phyloP scores from a whole-genome alignment of 257 asterid species.

The Przewalskia tangutica region DNA sequence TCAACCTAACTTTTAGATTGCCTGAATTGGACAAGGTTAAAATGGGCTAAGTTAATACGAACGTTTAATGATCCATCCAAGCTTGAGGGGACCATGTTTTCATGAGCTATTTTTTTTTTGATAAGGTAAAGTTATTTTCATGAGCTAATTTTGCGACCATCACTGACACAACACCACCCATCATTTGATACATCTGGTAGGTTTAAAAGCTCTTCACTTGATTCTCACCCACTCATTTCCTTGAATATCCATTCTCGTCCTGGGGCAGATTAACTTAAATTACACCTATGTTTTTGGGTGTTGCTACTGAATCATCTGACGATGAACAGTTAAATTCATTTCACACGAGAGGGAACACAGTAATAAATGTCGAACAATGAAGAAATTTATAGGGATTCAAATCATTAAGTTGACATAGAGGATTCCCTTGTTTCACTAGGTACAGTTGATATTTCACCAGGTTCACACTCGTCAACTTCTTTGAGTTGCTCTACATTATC shows the following conservation, averaged over 20 bases:
- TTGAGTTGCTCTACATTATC: constrained; percentile 10
- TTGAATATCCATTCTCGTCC: not conserved
- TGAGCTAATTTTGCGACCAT: not conserved
- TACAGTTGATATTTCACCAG: not conserved
- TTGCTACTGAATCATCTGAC: not conserved
- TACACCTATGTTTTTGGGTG: not conserved
- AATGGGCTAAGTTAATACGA: too few species aligned
- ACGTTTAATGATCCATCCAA: too few species aligned
- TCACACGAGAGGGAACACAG: not conserved
- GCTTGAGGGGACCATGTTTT: too few species aligned
- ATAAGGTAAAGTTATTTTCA: too few species aligned
- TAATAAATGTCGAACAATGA: not conserved
- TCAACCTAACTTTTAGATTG: too few species aligned
- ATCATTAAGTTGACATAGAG: not conserved
- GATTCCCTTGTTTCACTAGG: constrained; percentile 9
- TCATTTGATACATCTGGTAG: not conserved
- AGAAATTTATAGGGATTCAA: not conserved
- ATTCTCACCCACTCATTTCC: not conserved
- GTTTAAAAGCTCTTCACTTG: not conserved
- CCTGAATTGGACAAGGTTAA: too few species aligned
- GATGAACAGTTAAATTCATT: not conserved
- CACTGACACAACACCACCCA: not conserved
- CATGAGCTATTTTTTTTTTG: not conserved
- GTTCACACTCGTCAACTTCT: constrained; percentile 1
- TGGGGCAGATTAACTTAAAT: not conserved